Percentiles rank a stretch among this genome's conserved stretches.
phyloP scores from a whole-genome alignment of 129 eudicot species.

The Ambrosia trifida region DNA sequence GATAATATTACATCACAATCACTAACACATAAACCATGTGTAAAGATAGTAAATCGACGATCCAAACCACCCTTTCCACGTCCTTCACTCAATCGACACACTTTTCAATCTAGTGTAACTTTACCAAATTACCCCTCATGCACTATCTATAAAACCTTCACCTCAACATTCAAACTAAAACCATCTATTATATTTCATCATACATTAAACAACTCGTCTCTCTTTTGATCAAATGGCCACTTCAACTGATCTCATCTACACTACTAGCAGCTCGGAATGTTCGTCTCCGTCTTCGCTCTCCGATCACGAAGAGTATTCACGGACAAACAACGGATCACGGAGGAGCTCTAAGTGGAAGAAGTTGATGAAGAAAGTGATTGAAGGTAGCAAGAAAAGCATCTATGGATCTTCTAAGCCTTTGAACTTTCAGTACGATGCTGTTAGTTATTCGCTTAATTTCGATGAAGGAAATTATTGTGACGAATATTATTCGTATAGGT shows the following conservation, averaged over 20 bases:
- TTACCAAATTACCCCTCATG: conserved; percentile 13
- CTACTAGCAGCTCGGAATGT: conserved; percentile 13
- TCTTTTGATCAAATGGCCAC: conserved; percentile 4
- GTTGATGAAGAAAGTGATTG: conserved; percentile 50
- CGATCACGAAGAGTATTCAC: conserved; percentile 54
- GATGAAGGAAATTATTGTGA: conserved; percentile 50
- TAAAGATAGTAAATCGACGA: conserved; percentile 16
- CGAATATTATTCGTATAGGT: conserved; percentile 14
- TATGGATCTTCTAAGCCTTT: conserved; percentile 40
- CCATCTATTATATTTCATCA: background rate
- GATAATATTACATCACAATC: too few relatives aligned
- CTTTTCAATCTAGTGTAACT: background rate
- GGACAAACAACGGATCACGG: conserved; percentile 6
- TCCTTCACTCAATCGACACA: background rate
- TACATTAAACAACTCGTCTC: conserved; percentile 15
- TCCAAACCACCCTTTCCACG: conserved; percentile 12
- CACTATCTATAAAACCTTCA: conserved; percentile 15
- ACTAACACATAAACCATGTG: background rate
- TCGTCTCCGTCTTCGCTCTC: conserved; percentile 29
- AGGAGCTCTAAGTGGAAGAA: conserved; percentile 39
- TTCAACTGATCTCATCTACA: background rate
- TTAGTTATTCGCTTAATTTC: conserved; percentile 66
- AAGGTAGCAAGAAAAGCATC: conserved; percentile 49
- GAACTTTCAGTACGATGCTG: conserved; percentile 58
- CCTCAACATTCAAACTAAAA: background rate